phyloP scores from a whole-genome alignment of 345 rosid species.

The Eucalyptus cloeziana region DNA sequence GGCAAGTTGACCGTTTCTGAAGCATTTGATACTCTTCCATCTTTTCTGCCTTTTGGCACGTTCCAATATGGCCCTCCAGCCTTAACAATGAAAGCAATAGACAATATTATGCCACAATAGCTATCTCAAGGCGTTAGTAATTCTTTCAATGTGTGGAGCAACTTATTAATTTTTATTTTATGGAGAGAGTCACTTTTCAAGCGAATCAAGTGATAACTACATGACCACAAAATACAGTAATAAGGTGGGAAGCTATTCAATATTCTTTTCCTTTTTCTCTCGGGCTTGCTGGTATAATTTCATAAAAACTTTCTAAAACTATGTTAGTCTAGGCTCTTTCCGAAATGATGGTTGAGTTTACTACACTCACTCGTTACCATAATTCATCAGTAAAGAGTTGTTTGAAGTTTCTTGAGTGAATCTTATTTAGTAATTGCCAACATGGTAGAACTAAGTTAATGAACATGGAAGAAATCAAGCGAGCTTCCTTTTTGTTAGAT shows the following conservation, averaged over 20 bases:
- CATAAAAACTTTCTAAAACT: neutral
- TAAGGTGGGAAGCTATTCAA: neutral
- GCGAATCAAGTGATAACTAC: neutral
- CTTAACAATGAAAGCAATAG: conserved; percentile 6
- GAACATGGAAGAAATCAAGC: neutral
- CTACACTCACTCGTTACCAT: neutral
- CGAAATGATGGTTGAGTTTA: neutral
- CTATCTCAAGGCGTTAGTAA: neutral
- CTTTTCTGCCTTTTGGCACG: conserved; percentile 71
- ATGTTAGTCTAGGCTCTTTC: neutral
- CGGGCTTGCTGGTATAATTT: neutral
- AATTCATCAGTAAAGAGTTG: neutral
- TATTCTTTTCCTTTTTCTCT: neutral
- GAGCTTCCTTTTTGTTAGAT: neutral
- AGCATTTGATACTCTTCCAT: conserved; percentile 58
- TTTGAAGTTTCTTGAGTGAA: neutral
- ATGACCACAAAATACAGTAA: neutral
- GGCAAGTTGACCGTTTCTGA: conserved; percentile 56
- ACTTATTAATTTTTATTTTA: neutral
- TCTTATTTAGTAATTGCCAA: neutral
- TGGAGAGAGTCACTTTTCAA: neutral
- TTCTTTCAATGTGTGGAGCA: neutral
- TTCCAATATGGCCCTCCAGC: conserved; percentile 71
- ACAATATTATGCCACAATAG: neutral
- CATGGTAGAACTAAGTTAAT: neutral